Evolutionary conservation across 768 basidiomycete species (phyloP).

Genomic region (Cantharellus anzutake): DNA sequence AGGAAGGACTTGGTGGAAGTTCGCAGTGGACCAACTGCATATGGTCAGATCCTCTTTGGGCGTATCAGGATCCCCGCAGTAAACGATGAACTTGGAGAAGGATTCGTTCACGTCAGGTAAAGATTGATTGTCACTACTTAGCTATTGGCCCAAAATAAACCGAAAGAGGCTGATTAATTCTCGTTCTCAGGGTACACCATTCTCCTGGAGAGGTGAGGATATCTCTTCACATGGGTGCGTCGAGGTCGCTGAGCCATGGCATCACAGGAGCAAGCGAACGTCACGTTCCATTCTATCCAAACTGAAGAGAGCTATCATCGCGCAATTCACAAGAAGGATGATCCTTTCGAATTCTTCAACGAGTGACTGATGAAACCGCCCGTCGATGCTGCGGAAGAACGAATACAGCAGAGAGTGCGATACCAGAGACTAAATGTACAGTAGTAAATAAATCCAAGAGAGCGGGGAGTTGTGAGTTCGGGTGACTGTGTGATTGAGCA

Average conservation of each 20-base stretch:
- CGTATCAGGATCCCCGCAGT: slow-evolving; percentile 50
- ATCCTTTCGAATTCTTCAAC: slow-evolving; percentile 50
- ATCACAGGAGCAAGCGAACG: slow-evolving; percentile 39
- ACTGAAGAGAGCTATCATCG: slow-evolving; percentile 44
- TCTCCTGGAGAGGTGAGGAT: slow-evolving; percentile 21
- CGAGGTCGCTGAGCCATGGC: slow-evolving; percentile 24
- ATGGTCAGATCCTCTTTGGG: slow-evolving; percentile 56
- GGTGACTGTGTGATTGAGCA: too few species aligned
- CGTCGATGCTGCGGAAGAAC: too few species aligned
- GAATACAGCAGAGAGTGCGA: too few species aligned
- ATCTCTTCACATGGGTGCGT: slow-evolving; percentile 45
- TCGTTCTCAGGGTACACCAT: not conserved
- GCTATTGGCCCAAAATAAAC: slow-evolving; percentile 9
- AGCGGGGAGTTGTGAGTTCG: too few species aligned
- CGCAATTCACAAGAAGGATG: slow-evolving; percentile 41
- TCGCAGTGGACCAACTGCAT: slow-evolving; percentile 38
- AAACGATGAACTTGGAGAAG: slow-evolving; percentile 34
- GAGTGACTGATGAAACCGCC: slow-evolving; percentile 23
- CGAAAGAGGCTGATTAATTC: not conserved
- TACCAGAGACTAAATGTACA: too few species aligned
- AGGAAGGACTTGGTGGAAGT: slow-evolving; percentile 25
- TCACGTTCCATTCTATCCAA: slow-evolving; percentile 53
- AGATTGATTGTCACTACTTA: not conserved
- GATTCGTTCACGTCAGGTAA: slow-evolving; percentile 54
- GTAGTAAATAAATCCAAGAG: too few species aligned